Conservation (phyloP, 2,329 filamentous ascomycete species). For the Volutella citrinella region DNA sequence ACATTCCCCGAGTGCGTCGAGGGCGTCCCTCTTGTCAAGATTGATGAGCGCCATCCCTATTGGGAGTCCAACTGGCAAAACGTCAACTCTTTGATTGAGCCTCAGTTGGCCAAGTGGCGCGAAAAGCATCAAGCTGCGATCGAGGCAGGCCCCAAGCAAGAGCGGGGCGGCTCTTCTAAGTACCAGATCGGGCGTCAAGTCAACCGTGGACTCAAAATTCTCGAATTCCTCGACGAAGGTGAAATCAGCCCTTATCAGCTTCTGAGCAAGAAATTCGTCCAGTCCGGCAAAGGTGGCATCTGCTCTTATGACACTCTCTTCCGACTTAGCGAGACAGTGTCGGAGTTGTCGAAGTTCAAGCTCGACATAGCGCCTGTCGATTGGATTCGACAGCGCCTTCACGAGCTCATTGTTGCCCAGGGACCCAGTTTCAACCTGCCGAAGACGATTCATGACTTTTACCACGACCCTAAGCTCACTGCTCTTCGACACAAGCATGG, state of each 20-base stretch:
- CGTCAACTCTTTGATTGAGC: slow-evolving; percentile 40
- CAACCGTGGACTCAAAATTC: slow-evolving; percentile 51
- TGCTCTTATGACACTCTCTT: slow-evolving; percentile 56
- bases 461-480: slow-evolving; percentile 52
- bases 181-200: slow-evolving; percentile 55
- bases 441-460: slow-evolving; percentile 51
- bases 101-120: slow-evolving; percentile 45
- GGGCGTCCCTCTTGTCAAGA: slow-evolving; percentile 52
- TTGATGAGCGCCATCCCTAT: slow-evolving; percentile 48
- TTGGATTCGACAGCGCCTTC: slow-evolving; percentile 56
- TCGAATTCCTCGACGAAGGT: slow-evolving; percentile 50
- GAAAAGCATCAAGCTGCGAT: slow-evolving; percentile 42
- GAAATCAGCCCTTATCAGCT: slow-evolving; percentile 56
- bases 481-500: slow-evolving; percentile 50
- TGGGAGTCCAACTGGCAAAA: slow-evolving; percentile 54
- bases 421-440: slow-evolving; percentile 50
- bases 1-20: slow-evolving; percentile 50
- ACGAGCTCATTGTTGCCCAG: slow-evolving; percentile 43
- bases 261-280: slow-evolving; percentile 49
- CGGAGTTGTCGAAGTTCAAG: slow-evolving; percentile 51
- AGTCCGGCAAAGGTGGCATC: slow-evolving; percentile 36
- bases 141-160: slow-evolving; percentile 29
- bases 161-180: slow-evolving; percentile 39
- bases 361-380: slow-evolving; percentile 51
- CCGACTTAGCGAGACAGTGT: slow-evolving; percentile 51